phyloP scores from a whole-genome alignment of 2,329 filamentous ascomycete genomes.

The Neopestalotiopsis sp. region DNA sequence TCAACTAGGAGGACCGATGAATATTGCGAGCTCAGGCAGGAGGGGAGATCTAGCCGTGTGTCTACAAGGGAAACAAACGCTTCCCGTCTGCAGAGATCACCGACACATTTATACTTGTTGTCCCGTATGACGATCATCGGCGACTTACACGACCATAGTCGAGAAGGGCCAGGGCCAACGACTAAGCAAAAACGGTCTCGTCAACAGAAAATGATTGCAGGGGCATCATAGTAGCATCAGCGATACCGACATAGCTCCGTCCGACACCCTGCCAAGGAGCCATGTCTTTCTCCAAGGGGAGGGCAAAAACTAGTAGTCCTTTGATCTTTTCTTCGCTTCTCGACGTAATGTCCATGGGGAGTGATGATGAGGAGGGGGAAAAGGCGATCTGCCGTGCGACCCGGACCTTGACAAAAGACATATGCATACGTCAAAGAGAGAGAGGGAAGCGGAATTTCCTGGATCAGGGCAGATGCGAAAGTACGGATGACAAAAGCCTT shows the following conservation, averaged over 20 bases:
- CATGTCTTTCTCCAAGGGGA: background rate
- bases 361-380: background rate
- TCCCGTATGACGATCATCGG: background rate
- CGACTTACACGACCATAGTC: background rate
- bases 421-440: background rate
- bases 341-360: background rate
- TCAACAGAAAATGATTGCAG: background rate
- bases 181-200: background rate
- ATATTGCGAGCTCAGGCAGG: background rate
- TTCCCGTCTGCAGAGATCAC: background rate
- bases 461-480: background rate
- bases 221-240: background rate
- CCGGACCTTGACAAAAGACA: background rate
- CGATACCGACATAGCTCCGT: slow-evolving; percentile 15
- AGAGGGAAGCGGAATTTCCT: background rate
- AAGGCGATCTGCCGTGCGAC: background rate
- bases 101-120: background rate
- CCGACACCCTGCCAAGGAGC: slow-evolving; percentile 2
- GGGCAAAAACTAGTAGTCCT: background rate
- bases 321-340: background rate
- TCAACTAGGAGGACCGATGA: background rate
- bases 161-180: background rate
- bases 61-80: background rate
- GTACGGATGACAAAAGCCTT: background rate
- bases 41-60: background rate